phyloP scores from a whole-genome alignment of 768 basidiomycete species.

The Pilatotrama ljubarskyi region DNA sequence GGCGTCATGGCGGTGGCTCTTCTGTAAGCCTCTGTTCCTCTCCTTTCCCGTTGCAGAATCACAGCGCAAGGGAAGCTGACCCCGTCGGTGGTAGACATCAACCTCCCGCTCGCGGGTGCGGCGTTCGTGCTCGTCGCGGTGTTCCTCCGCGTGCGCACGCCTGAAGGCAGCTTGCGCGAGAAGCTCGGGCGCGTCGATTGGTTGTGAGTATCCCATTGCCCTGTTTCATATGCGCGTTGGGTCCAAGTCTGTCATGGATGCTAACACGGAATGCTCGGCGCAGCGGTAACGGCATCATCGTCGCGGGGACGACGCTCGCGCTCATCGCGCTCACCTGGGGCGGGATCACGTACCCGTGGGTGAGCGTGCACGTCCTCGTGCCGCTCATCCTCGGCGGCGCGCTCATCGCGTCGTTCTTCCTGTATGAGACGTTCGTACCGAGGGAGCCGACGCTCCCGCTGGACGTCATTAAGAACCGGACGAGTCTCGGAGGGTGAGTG shows the following conservation, averaged over 20 bases:
- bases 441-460: conserved; percentile 13
- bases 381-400: conserved; percentile 38
- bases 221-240: neutral
- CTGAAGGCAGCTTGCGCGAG: conserved; percentile 28
- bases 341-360: conserved; percentile 39
- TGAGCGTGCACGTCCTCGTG: conserved; percentile 31
- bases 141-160: conserved; percentile 26
- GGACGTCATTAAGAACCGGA: conserved; percentile 11
- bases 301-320: conserved; percentile 20
- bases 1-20: conserved; percentile 21
- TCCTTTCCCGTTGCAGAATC: no score
- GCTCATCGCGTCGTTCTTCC: conserved; percentile 33
- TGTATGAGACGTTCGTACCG: conserved; percentile 11
- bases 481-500: conserved; percentile 11
- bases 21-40: conserved; percentile 3
- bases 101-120: conserved; percentile 31
- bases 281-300: conserved; percentile 31
- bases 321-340: conserved; percentile 35
- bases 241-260: no score
- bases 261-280: neutral
- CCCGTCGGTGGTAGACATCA: conserved; percentile 30
- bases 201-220: conserved; percentile 11
- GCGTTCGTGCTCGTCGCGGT: conserved; percentile 15
- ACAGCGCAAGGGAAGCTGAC: neutral
- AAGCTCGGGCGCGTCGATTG: conserved; percentile 37